phyloP scores from a whole-genome alignment of 768 basidiomycete species.

The Pilatotrama ljubarskyi region DNA sequence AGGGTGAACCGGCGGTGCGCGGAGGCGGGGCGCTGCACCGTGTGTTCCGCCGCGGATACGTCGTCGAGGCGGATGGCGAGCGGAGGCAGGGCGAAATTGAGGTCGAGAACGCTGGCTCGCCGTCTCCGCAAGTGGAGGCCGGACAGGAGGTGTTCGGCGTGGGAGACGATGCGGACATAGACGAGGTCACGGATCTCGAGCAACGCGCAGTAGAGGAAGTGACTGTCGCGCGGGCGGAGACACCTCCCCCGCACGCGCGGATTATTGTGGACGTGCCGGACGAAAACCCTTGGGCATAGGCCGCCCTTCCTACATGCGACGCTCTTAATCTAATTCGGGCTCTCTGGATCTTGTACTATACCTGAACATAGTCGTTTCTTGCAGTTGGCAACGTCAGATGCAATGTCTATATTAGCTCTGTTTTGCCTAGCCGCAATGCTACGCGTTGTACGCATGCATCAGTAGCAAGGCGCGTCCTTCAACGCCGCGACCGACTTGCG shows the following conservation, averaged over 20 bases:
- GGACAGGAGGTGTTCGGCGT: conserved; percentile 25
- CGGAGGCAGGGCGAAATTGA: conserved; percentile 43
- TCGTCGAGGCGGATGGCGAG: conserved; percentile 38
- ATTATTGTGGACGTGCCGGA: conserved; percentile 35
- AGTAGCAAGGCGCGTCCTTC: conserved; percentile 54
- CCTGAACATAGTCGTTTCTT: background rate
- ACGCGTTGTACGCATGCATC: background rate
- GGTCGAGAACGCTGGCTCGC: conserved; percentile 31
- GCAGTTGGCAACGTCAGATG: too few species aligned
- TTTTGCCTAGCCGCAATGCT: background rate
- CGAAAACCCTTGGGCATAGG: conserved; percentile 60
- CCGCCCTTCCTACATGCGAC: background rate
- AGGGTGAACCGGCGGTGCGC: conserved; percentile 57
- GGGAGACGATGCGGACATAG: conserved; percentile 44
- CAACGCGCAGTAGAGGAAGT: conserved; percentile 22
- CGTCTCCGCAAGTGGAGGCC: conserved; percentile 21
- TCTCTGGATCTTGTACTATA: background rate
- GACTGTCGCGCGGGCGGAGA: conserved; percentile 33
- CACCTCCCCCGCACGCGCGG: conserved; percentile 49
- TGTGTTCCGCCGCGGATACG: conserved; percentile 54
- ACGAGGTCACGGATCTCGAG: conserved; percentile 37
- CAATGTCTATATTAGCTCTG: too few species aligned
- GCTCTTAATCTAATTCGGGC: background rate
- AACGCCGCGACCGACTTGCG: conserved; percentile 41
- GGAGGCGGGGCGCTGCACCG: conserved; percentile 44